phyloP scores from a whole-genome alignment of 2,329 filamentous ascomycete genomes.

The Mollisia scopiformis region DNA sequence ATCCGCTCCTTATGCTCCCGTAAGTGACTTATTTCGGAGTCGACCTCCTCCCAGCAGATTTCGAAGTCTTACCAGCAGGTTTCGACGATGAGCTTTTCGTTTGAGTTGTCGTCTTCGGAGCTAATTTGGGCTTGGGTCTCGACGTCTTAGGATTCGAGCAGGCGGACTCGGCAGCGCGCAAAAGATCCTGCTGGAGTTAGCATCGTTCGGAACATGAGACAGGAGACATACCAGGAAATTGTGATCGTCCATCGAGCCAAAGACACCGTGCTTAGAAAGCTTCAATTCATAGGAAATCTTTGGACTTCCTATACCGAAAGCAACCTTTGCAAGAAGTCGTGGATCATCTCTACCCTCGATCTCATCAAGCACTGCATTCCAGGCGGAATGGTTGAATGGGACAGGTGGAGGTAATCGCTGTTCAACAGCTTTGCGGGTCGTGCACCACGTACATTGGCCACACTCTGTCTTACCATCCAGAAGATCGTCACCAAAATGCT shows the following conservation, averaged over 20 bases:
- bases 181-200: neutral
- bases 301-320: constrained; percentile 65
- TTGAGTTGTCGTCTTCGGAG: neutral
- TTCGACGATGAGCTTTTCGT: no score
- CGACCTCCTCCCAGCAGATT: no score
- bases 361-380: constrained; percentile 47
- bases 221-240: constrained; percentile 49
- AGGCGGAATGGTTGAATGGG: constrained; percentile 42
- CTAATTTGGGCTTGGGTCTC: neutral
- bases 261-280: constrained; percentile 47
- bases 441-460: constrained; percentile 57
- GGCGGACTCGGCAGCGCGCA: neutral
- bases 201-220: neutral
- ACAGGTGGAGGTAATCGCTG: constrained; percentile 44
- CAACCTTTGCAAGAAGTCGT: constrained; percentile 59
- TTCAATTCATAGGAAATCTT: constrained; percentile 49
- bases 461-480: constrained; percentile 48
- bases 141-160: neutral
- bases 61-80: no score
- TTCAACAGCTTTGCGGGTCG: constrained; percentile 41
- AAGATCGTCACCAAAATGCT: constrained; percentile 60
- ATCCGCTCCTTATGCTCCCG: no score
- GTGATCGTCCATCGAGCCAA: constrained; percentile 57
- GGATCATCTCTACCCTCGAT: constrained; percentile 57
- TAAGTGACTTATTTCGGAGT: no score